Base-by-base conservation (phyloP, 2,329 filamentous ascomycete genomes). In the Cordyceps cicadae region DNA sequence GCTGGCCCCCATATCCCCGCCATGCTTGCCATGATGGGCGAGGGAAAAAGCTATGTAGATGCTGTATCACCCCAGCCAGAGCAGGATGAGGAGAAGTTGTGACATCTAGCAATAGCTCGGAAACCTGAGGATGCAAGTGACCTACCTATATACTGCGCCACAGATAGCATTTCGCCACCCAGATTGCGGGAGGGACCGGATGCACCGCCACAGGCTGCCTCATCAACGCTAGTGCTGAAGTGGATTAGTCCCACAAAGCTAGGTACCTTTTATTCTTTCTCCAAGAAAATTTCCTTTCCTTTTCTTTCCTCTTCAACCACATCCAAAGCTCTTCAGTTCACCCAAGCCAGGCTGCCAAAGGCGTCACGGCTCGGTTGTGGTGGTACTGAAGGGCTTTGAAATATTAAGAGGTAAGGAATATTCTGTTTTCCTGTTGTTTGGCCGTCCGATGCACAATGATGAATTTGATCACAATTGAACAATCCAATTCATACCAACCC, bases 401-500 rank as follows among this genome's bases (percentile, higher is more conserved):
- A 3, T 29, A 43, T 51, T 17, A 45, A 37, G 29, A 62, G 60
- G 60, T 62, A 59, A 59, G 60, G 29, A 46, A 51, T 43, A 15
- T 3, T 43, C 24, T n/a, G 17, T 32, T 9, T 12, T 46, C 24
- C 34, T 37, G 34, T 26, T 37, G 46, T 41, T n/a, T 58, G 32
- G 21, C 32, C 43, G 39, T 46, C 55, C 62, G 24, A 54, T 34
- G 34, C 51, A 52, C 46, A 77, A 80, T 74, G 77, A 79, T 70
- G 71, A 67, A 64, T 67, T 66, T 61, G 19, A 46, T 46, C 59
- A 48, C 45, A 66, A 71, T 74, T 73, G 80, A 84, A 83, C 81
- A 84, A 84, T 85, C 82, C 82, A 85, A 84, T 75, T 79, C 81
- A 79, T 80, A 85, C 81, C 73, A 69, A 68, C 71, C 71, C 74